phyloP scores from a whole-genome alignment of 1,284 basidiomycete genomes.

The Ceratobasidium sp. region DNA sequence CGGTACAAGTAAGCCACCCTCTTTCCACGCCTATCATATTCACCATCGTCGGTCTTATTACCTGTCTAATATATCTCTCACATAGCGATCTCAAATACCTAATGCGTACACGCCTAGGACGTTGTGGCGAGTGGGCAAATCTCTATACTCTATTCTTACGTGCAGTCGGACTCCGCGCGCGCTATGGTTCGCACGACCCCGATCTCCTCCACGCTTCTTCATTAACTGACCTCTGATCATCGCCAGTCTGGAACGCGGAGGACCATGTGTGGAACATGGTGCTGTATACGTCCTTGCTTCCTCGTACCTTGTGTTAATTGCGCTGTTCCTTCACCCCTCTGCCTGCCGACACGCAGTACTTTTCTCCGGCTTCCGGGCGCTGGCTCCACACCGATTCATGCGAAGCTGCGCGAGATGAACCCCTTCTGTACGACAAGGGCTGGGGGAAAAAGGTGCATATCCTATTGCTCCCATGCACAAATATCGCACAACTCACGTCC shows the following conservation, averaged over 20 bases:
- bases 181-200: conserved; percentile 55
- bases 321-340: conserved; percentile 33
- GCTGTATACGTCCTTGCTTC: conserved; percentile 36
- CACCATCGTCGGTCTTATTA: conserved; percentile 2
- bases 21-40: not conserved
- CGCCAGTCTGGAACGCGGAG: conserved; percentile 54
- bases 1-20: conserved; percentile 54
- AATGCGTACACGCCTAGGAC: conserved; percentile 54
- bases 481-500: not conserved
- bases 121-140: conserved; percentile 61
- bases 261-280: conserved; percentile 63
- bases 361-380: conserved; percentile 50
- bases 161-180: conserved; percentile 55
- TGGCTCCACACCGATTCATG: conserved; percentile 62
- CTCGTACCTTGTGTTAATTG: not conserved
- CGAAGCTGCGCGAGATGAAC: conserved; percentile 57
- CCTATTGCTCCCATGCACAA: not conserved
- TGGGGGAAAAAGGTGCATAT: conserved; percentile 57
- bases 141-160: conserved; percentile 59
- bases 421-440: conserved; percentile 57
- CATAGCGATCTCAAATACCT: conserved; percentile 51
- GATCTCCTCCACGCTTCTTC: conserved; percentile 11
- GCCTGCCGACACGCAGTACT: conserved; percentile 49
- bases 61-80: conserved; percentile 2
- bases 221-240: conserved; percentile 22